Evolutionary conservation across 2,329 filamentous ascomycete species (phyloP), one percentile per base, ranked within the genome.

Genomic region (Pyrenophora tritici-repentis): DNA sequence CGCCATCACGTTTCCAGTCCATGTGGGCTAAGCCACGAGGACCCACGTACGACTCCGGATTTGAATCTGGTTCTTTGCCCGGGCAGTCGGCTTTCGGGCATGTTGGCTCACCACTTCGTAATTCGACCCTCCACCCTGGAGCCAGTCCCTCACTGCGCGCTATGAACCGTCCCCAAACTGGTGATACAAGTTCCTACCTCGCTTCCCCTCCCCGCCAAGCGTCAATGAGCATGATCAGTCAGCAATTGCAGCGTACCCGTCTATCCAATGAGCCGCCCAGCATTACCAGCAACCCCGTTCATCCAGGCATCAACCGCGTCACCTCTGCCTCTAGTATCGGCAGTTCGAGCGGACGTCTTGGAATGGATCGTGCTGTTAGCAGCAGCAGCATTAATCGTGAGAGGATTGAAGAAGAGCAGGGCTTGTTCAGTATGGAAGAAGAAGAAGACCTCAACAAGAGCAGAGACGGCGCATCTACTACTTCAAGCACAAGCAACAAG

Each of bases 261-360:
- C 62, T 77, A 6, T 71, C 73, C 3, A 66, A 66, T 3, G 70
- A 73, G 16, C 68, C 67, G 16, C 48, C 56, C 24, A 54, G 54
- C 8, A 59, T 66, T 6, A 59, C 61, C 20, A 63, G 59, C 18
- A 62, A 60, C 17, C 66, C 68, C 2, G 56, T 70, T 14, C 86
- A 69, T 91, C 91, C 91, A 85, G 95, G 63, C 85, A 89, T 91
- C 61, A 56, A 61, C 41, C 68, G 66, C 33, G 68, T 76, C 31
- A 59, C 70, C 13, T 72, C 67, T 24, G 61, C 47, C 31, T 67
- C 62, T 10, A 74, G 66, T 54, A 63, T 73, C 16, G 65, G 62
- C 7, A 67, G 59, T 53, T 63, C 70, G 2, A 53, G 55, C 29
- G 66, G 63, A 33, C 63, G 69, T 43, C 65, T 72, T 40, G 65